Evolutionary conservation across 371 early-diverging fungal genomes (phyloP), one percentile per base, ranked within the genome.

Genomic region (Actinomortierella wolfii): DNA sequence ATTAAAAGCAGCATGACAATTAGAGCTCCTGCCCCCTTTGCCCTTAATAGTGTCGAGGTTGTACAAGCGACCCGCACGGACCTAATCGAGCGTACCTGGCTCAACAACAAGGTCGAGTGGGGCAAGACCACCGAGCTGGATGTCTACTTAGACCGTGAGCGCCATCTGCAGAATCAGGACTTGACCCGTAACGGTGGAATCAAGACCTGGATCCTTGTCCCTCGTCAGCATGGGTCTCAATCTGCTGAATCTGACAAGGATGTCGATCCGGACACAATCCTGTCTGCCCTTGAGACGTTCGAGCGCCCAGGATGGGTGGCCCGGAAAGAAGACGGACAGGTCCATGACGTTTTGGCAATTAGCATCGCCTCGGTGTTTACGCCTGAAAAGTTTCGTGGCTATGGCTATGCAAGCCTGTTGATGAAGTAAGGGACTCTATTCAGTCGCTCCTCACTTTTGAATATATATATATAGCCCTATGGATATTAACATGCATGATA

Each of bases 291-390:
- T 14, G 78, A 77, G 54, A 71, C 76, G 9, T 79, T 63, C 57
- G 54, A 60, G 45, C 74, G 79, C 3, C 66, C 76, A 18, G 76
- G 69, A 4, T 15, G 23, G 23, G 29, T 44, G 41, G 47, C 21
- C 24, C 58, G 61, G 9, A 54, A 54, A 6, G 57, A 45, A 1
- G 60, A 61, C 20, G 67, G 48, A 2, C 63, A 64, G 20, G 21
- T 78, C 42, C 28, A 59, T 57, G 62, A 77, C 20, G 68, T 60
- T n/a, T 23, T 29, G 20, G 42, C 66, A 17, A 56, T 68, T 45
- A 69, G 76, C 24, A 67, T 81, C 34, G 78, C 79, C 1, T 76
- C 79, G 18, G 81, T 81, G 21, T 81, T 78, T 60, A 67, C 67
- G 17, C 78, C 79, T 1, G 61, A 55, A 40, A 53, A 64, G 45